Evolutionary conservation across 192 early-diverging fungal genomes (phyloP).

Genomic region (Entomortierella beljakovae): DNA sequence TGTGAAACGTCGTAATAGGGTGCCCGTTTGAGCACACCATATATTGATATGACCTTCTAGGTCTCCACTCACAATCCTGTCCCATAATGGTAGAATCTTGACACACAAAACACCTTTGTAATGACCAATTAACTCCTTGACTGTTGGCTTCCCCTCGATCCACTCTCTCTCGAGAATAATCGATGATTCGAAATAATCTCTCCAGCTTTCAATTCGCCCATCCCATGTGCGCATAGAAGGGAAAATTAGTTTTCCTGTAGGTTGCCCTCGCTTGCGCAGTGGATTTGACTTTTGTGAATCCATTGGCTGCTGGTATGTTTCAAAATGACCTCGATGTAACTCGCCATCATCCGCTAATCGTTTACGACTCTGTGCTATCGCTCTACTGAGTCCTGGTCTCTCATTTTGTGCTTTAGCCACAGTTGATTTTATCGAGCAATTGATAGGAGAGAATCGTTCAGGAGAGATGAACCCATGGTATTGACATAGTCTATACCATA

Average conservation of each 20-base stretch:
- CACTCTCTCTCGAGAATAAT: constrained; percentile 35
- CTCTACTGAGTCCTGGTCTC: constrained; percentile 23
- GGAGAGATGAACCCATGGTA: constrained; percentile 27
- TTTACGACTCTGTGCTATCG: constrained; percentile 17
- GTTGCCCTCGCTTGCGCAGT: background rate
- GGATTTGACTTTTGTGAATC: background rate
- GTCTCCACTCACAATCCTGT: constrained; percentile 38
- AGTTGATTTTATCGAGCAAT: background rate
- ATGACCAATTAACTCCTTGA: constrained; percentile 39
- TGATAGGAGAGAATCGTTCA: background rate
- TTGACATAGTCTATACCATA: constrained; percentile 43
- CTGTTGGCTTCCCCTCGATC: constrained; percentile 30
- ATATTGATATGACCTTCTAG: constrained; percentile 23
- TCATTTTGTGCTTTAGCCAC: constrained; percentile 4
- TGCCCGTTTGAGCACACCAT: constrained; percentile 38
- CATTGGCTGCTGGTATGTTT: background rate
- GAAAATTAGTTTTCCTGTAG: background rate
- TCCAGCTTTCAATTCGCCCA: constrained; percentile 27
- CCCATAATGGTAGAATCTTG: constrained; percentile 4
- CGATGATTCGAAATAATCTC: constrained; percentile 28
- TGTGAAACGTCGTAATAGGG: constrained; percentile 17
- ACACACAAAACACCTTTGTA: constrained; percentile 28
- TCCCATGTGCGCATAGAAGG: background rate
- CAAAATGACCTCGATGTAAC: background rate
- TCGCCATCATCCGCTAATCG: background rate